These are phyloP conservation scores for Alternaria brassicicola DNA, from an alignment of 2,329 filamentous ascomycete genomes.

Conservation along the genomic window DNA sequence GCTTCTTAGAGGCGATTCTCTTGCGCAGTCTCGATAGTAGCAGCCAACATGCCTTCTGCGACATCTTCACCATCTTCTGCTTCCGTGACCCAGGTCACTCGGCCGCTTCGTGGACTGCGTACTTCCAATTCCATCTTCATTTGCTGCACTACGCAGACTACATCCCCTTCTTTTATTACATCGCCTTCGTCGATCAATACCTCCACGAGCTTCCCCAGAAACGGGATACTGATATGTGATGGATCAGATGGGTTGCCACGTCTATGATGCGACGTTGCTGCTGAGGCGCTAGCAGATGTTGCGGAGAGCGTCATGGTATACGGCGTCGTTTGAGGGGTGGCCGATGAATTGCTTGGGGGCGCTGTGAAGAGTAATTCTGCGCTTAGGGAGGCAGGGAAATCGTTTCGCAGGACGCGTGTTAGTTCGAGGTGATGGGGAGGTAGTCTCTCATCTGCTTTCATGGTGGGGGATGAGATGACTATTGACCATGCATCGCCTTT, in stretches of 20 bases:
- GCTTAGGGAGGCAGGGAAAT: conserved; percentile 62
- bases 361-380: conserved; percentile 61
- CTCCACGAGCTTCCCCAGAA: conserved; percentile 66
- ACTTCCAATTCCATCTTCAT: conserved; percentile 76
- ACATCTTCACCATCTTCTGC: conserved; percentile 63
- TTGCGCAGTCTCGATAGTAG: conserved; percentile 51
- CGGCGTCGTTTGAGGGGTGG: conserved; percentile 39
- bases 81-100: conserved; percentile 59
- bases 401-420: conserved; percentile 62
- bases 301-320: conserved; percentile 56
- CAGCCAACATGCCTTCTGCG: conserved; percentile 60
- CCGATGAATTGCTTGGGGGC: conserved; percentile 55
- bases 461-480: conserved; percentile 48
- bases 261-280: conserved; percentile 52
- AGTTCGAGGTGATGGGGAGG: conserved; percentile 60
- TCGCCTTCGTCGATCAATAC: conserved; percentile 63
- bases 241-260: conserved; percentile 58
- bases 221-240: conserved; percentile 61
- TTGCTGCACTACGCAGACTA: conserved; percentile 66
- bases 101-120: conserved; percentile 56
- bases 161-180: conserved; percentile 59
- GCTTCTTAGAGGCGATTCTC: conserved; percentile 8
- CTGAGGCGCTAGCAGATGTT: conserved; percentile 52
- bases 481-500: conserved; percentile 66
- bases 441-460: conserved; percentile 3